Base-by-base conservation (phyloP, 768 basidiomycete genomes). In the Lentinula lateritia region DNA sequence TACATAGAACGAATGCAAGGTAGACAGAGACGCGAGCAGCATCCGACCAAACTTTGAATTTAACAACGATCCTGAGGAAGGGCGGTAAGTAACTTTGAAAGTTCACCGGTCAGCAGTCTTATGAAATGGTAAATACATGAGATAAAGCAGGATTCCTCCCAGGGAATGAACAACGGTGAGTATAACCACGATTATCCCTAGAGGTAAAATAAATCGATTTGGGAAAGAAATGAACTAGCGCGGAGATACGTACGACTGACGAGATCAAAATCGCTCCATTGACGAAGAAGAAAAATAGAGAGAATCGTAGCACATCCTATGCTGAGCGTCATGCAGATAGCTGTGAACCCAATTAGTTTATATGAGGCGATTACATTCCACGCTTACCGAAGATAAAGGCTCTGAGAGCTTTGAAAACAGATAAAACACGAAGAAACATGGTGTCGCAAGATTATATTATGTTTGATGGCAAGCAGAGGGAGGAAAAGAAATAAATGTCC, bases 21-120 rank as follows among this genome's bases (percentile, higher is more conserved):
- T 76, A 64, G 61, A 73, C 64, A 15, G 65, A 65, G 38, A 74
- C 65, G 0, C 75, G 72, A 50, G 69, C 68, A 50, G 70, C 75
- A 62, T 78, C 76, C 50, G 74, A 66, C 75, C 73, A 74, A 28
- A 75, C 65, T n/a, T 67, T 71, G 63, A 76, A 78, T 52, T 67
- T 71, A 42, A 77, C 72, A 41, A 78, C 74, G 23, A 76, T 72
- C 78, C 76, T 79, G 56, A 7, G 10, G 48, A 32, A 32, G 12
- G 13, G 18, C 23, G 15, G 12, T 16, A 20, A 10, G 34, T 53
- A 23, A 23, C 8, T 20, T 18, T 45, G 38, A 28, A 23, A 7
- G 10, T 35, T 38, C 60, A 50, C 13, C 16, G 32, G 48, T 41
- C 58, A 13, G 18, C 50, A 16, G 23, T 50, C 39, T 23, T 46